A percentile compares a stretch with the other conserved stretches of the same genome.
Conservation (phyloP, 345 rosid species). For the Draba incana region DNA sequence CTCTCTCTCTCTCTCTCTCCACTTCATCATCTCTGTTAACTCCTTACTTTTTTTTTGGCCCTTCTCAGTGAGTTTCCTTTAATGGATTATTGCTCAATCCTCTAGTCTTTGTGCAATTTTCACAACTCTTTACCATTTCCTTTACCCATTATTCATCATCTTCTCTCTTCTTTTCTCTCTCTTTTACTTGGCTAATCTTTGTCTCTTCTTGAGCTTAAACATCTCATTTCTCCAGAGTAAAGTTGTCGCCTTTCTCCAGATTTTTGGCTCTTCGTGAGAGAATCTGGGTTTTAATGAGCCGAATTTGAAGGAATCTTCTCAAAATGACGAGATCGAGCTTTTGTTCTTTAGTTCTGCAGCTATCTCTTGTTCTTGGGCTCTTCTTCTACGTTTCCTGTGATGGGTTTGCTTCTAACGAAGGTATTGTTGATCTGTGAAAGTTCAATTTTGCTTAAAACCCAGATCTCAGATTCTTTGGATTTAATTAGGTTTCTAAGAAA, state of each 20-base stretch:
- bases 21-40: slow-evolving; percentile 40
- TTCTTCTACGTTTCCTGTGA: slow-evolving; percentile 47
- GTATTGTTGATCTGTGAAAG: slow-evolving; percentile 41
- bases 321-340: slow-evolving; percentile 34
- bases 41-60: slow-evolving; percentile 1
- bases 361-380: slow-evolving; percentile 50
- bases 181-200: slow-evolving; percentile 31
- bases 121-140: slow-evolving; percentile 19
- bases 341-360: slow-evolving; percentile 35
- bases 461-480: slow-evolving; percentile 58
- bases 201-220: slow-evolving; percentile 35
- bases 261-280: background rate
- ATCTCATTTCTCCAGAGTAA: slow-evolving; percentile 25
- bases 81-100: slow-evolving; percentile 60
- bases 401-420: slow-evolving; percentile 68
- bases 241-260: slow-evolving; percentile 31
- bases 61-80: slow-evolving; percentile 47
- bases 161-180: slow-evolving; percentile 21
- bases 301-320: slow-evolving; percentile 35
- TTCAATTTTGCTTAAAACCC: slow-evolving; percentile 30
- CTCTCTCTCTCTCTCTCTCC: slow-evolving; percentile 15
- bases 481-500: slow-evolving; percentile 34
- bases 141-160: slow-evolving; percentile 31
- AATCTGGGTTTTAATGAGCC: slow-evolving; percentile 34
- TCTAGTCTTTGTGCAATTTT: slow-evolving; percentile 1